phyloP scores from a whole-genome alignment of 2,329 filamentous ascomycete species.

The Emmonsiellopsis sp. region DNA sequence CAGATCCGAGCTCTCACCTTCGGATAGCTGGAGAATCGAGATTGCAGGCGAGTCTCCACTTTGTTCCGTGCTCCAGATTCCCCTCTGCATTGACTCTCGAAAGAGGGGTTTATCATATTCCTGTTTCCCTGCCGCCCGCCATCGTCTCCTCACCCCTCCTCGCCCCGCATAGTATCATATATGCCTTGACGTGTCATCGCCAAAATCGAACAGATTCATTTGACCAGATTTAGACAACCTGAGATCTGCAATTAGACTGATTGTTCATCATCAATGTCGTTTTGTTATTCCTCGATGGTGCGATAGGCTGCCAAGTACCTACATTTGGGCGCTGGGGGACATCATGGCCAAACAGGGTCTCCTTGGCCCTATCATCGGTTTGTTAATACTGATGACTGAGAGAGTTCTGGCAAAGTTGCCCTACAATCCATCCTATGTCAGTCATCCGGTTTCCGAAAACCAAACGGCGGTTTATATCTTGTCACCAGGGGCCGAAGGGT shows the following conservation, averaged over 20 bases:
- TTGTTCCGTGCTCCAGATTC: not conserved
- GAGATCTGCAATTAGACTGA: not conserved
- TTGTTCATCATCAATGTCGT: not conserved
- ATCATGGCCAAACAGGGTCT: conserved; percentile 7
- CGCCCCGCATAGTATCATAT: not conserved
- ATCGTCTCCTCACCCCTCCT: too few species aligned
- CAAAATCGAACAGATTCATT: not conserved
- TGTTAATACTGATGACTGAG: not conserved
- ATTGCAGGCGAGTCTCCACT: not conserved
- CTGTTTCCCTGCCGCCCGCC: not conserved
- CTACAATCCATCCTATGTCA: conserved; percentile 13
- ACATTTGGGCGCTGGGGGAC: not conserved
- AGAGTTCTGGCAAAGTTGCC: conserved; percentile 3
- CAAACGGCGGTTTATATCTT: conserved; percentile 8
- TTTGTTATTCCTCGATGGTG: not conserved
- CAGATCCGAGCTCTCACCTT: not conserved
- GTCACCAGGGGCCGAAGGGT: conserved; percentile 3
- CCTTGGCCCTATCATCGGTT: not conserved
- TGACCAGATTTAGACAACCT: not conserved
- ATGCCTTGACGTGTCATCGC: not conserved
- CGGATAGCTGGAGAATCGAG: not conserved
- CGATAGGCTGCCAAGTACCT: not conserved
- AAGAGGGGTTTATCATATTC: not conserved
- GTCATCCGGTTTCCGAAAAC: conserved; percentile 6
- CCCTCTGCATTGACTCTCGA: not conserved